Evolutionary conservation across 495 filamentous ascomycete genomes (phyloP), one percentile per base, ranked within the genome.

Genomic region (Tuber calosporum): DNA sequence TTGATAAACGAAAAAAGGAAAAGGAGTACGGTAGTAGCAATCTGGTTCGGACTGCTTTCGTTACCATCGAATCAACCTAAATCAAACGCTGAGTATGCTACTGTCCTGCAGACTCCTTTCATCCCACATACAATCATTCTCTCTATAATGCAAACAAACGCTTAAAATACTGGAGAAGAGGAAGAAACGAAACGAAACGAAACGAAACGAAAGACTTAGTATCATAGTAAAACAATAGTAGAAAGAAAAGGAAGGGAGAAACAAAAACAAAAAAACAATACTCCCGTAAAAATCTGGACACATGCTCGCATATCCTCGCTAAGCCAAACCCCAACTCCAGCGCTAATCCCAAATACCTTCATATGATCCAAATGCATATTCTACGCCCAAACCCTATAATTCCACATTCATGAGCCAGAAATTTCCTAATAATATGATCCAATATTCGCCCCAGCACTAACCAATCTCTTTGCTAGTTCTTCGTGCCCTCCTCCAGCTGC

Each of bases 261-360:
- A n/a, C n/a, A n/a, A n/a, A n/a, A n/a, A n/a, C n/a, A n/a, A 26
- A 34, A 62, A 62, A 62, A 62, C 48, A 58, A 58, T 58, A n/a
- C 48, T 26, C 48, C 48, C 48, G 9, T 58, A 34, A 62, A 62
- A 62, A 62, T 34, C 26, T 34, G 53, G 26, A 62, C 4, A 2
- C 34, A 26, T 30, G 5, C 53, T 62, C 53, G 53, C 53, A 34
- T 62, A 62, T 62, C 53, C 26, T 62, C 53, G 26, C 30, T 62
- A 62, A 62, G 19, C 53, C n/a, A 34, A 62, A 62, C 17, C 53
- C 53, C 53, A 62, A 62, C 53, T 62, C 53, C 53, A 62, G 26
- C 53, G n/a, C 53, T 62, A 17, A 30, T 15, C 53, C 11, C 34
- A 30, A 62, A 62, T 34, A 26, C 11, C 53, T 34, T 62, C 26